These are phyloP conservation scores for Daldinia caldariorum DNA, from an alignment of 495 filamentous ascomycete genomes.

Conservation along the genomic window DNA sequence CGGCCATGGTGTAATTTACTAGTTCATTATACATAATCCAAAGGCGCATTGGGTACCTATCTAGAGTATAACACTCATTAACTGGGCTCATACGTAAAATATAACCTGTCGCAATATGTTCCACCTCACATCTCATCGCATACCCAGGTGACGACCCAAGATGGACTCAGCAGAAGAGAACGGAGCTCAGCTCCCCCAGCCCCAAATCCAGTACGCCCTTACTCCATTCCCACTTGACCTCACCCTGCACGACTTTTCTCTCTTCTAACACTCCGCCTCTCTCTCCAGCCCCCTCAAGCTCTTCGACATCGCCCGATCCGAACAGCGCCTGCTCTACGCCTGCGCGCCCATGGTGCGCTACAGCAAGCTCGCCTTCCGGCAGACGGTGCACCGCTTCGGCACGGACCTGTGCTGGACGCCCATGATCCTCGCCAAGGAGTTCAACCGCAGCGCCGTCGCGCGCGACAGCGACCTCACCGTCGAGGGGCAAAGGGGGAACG, in stretches of 20 bases:
- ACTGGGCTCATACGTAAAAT: neutral
- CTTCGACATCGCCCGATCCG: constrained; percentile 63
- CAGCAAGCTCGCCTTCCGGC: constrained; percentile 71
- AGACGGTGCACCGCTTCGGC: constrained; percentile 66
- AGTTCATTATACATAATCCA: neutral
- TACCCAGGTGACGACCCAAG: constrained; percentile 27
- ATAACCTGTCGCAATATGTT: constrained; percentile 10
- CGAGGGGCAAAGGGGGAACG: neutral
- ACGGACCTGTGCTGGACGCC: constrained; percentile 74
- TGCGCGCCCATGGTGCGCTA: constrained; percentile 77
- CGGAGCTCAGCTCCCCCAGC: constrained; percentile 29
- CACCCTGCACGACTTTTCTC: neutral
- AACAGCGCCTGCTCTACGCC: constrained; percentile 63
- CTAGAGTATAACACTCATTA: neutral
- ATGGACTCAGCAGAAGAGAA: constrained; percentile 40
- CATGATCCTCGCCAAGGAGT: constrained; percentile 78
- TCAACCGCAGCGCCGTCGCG: constrained; percentile 66
- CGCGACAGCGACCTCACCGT: constrained; percentile 65
- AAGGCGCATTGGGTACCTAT: neutral
- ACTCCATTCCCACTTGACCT: neutral
- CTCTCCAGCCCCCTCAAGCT: constrained; percentile 63
- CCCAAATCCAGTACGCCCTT: constrained; percentile 42
- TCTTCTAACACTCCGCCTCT: constrained; percentile 41
- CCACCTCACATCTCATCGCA: neutral
- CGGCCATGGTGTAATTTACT: neutral